Conservation (phyloP, 495 filamentous ascomycete genomes). For the Aspergillus saccharolyticus region DNA sequence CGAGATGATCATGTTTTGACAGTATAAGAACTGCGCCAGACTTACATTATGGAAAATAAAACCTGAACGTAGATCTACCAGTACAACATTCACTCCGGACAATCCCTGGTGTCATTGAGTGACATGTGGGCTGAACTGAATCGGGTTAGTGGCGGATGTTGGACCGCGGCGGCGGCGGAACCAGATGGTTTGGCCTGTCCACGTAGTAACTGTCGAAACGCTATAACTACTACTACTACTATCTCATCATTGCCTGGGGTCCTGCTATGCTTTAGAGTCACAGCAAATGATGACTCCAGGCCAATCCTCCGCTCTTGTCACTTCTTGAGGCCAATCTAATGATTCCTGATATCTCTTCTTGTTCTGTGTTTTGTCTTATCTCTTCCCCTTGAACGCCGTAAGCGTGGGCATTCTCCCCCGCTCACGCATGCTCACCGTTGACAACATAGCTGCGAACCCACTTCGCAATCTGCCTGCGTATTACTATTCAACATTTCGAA, state of each 20-base stretch:
- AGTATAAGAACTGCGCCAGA: too few species aligned
- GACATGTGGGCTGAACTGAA: neutral
- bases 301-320: neutral
- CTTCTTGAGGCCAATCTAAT: neutral
- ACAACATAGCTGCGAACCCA: neutral
- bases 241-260: neutral
- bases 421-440: neutral
- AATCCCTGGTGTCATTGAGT: too few species aligned
- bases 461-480: neutral
- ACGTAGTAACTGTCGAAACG: neutral
- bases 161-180: neutral
- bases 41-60: too few species aligned
- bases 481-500: neutral
- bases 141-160: constrained; percentile 3
- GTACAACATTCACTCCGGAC: too few species aligned
- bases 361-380: neutral
- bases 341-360: neutral
- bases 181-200: neutral
- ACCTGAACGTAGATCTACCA: too few species aligned
- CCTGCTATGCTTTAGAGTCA: neutral
- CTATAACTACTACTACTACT: neutral
- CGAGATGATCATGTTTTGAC: too few species aligned
- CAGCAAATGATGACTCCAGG: neutral
- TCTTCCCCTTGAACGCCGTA: neutral
- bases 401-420: neutral